Evolutionary conservation across 1,284 basidiomycete genomes (phyloP).

Genomic region (Grifola frondosa): DNA sequence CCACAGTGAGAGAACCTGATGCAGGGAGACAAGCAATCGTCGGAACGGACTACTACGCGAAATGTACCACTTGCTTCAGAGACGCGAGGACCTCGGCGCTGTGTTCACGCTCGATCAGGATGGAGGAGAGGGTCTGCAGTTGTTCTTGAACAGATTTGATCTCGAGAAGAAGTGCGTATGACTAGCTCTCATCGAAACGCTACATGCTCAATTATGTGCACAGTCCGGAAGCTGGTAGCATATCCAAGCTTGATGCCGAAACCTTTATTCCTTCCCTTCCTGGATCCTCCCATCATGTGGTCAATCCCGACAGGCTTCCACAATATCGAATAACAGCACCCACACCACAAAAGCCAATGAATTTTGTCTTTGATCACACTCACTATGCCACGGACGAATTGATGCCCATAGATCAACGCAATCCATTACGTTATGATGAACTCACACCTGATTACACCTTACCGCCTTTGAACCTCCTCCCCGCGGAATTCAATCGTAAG

Average conservation of each 20-base stretch:
- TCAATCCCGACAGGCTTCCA: background rate
- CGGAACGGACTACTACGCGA: constrained; percentile 67
- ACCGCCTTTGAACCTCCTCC: constrained; percentile 61
- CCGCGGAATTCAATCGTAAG: constrained; percentile 60
- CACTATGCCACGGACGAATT: constrained; percentile 7
- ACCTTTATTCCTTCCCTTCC: no score
- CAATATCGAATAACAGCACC: constrained; percentile 9
- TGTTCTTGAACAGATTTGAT: constrained; percentile 55
- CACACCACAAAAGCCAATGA: constrained; percentile 11
- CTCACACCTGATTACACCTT: constrained; percentile 51
- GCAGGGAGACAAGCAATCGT: constrained; percentile 57
- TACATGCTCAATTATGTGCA: constrained; percentile 1
- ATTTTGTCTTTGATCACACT: constrained; percentile 17
- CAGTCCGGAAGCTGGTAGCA: constrained; percentile 40
- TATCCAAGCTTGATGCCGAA: no score
- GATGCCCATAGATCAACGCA: constrained; percentile 23
- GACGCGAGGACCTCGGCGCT: constrained; percentile 44
- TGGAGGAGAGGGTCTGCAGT: constrained; percentile 43
- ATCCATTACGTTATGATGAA: constrained; percentile 12
- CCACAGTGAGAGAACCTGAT: background rate
- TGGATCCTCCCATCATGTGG: background rate
- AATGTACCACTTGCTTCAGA: constrained; percentile 62
- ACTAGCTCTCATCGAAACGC: background rate
- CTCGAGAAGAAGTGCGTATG: constrained; percentile 46
- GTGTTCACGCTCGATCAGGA: constrained; percentile 38